These are phyloP conservation scores for Leucocoprinus birnbaumii DNA, from an alignment of 768 basidiomycete genomes.

Conservation along the genomic window DNA sequence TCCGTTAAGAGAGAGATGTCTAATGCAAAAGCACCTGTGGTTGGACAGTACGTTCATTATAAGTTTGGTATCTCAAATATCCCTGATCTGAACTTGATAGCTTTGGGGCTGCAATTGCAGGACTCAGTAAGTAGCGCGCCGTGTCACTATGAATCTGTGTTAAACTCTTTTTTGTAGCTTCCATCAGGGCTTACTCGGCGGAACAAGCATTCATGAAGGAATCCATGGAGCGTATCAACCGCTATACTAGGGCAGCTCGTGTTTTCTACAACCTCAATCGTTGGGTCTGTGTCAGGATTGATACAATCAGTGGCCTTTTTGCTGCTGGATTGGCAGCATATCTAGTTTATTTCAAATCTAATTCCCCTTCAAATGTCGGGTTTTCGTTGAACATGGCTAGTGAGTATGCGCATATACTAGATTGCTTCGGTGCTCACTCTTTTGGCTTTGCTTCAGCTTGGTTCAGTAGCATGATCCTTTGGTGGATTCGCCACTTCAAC, in stretches of 20 bases:
- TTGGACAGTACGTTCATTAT: constrained; percentile 38
- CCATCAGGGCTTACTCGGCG: constrained; percentile 62
- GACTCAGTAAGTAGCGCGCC: constrained; percentile 35
- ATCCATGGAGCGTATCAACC: constrained; percentile 48
- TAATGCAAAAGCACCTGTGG: constrained; percentile 38
- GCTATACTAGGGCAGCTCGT: constrained; percentile 39
- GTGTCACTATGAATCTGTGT: neutral
- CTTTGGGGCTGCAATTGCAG: constrained; percentile 57
- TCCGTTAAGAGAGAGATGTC: constrained; percentile 43
- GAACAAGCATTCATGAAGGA: constrained; percentile 42
- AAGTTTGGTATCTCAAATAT: neutral
- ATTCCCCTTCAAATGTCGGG: constrained; percentile 39
- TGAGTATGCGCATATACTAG: constrained; percentile 10
- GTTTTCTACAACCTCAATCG: constrained; percentile 49
- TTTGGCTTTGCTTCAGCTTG: constrained; percentile 27
- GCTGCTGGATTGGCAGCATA: constrained; percentile 48
- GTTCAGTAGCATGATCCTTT: constrained; percentile 56
- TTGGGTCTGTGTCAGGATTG: constrained; percentile 47
- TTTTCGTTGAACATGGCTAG: constrained; percentile 56
- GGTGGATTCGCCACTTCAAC: constrained; percentile 40
- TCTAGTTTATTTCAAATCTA: constrained; percentile 41
- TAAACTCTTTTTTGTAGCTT: constrained; percentile 24
- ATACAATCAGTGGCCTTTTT: constrained; percentile 54
- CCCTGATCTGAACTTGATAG: constrained; percentile 15
- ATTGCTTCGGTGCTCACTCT: neutral